These are phyloP conservation scores for Diutina neorugosa DNA, from an alignment of 1,139 yeast genomes.

Conservation along the genomic window DNA sequence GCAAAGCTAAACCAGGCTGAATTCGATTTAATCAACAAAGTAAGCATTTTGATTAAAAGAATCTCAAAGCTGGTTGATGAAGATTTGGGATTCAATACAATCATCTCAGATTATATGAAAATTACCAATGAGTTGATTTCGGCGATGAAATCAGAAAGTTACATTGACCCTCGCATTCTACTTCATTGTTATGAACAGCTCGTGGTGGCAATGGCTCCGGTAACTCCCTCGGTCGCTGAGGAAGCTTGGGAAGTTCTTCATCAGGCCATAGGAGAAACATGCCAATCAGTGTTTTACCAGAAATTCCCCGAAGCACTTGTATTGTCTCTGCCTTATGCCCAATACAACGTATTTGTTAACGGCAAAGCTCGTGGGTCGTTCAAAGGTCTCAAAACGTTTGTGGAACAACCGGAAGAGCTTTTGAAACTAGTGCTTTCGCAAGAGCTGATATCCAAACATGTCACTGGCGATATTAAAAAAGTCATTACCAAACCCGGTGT, in stretches of 20 bases:
- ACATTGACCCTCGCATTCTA: constrained; percentile 17
- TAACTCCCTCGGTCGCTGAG: constrained; percentile 72
- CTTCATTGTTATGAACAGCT: constrained; percentile 39
- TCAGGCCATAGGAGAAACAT: constrained; percentile 14
- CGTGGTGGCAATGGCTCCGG: constrained; percentile 52
- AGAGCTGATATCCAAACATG: constrained; percentile 6
- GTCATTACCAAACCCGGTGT: constrained; percentile 9
- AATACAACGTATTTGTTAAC: constrained; percentile 49
- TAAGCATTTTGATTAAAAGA: constrained; percentile 35
- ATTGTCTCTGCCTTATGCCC: constrained; percentile 21
- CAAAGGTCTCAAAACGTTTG: constrained; percentile 21
- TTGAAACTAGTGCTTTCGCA: constrained; percentile 9
- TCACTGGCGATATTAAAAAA: constrained; percentile 8
- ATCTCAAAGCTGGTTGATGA: constrained; percentile 49
- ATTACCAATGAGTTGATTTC: constrained; percentile 44
- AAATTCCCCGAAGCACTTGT: constrained; percentile 38
- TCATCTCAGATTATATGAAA: constrained; percentile 85
- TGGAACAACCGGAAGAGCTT: constrained; percentile 14
- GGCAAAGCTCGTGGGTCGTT: constrained; percentile 37
- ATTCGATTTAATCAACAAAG: constrained; percentile 41
- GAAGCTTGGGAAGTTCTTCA: constrained; percentile 62
- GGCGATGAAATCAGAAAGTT: constrained; percentile 18
- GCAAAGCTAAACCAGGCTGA: constrained; percentile 12
- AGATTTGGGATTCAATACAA: constrained; percentile 63
- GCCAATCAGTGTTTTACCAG: constrained; percentile 43